These are phyloP conservation scores for Saturnispora mendoncae DNA, from an alignment of 805 yeast species.

Conservation along the genomic window DNA sequence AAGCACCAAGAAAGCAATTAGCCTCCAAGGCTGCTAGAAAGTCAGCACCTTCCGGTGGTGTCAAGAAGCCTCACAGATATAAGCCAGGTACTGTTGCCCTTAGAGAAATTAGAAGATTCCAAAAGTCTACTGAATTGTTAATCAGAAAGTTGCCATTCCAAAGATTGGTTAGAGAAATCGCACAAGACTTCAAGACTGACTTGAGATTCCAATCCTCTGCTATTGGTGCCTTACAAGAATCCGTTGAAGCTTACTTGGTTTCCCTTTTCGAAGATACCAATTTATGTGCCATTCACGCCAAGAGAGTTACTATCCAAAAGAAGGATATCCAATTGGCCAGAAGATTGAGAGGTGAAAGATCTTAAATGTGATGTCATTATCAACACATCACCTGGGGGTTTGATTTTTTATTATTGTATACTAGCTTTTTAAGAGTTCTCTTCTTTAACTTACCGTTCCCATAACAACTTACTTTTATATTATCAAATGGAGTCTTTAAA, in stretches of 20 bases:
- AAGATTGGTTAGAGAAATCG: slow-evolving; percentile 92
- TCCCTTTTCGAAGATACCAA: slow-evolving; percentile 96
- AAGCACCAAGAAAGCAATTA: slow-evolving; percentile 89
- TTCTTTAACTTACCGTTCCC: neutral
- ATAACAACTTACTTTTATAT: neutral
- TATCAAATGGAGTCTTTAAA: neutral
- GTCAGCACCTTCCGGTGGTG: slow-evolving; percentile 92
- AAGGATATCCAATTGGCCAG: slow-evolving; percentile 97
- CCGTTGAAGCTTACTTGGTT: slow-evolving; percentile 96
- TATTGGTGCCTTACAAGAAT: slow-evolving; percentile 95
- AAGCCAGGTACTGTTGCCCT: slow-evolving; percentile 96
- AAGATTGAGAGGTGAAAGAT: slow-evolving; percentile 95
- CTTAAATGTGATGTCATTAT: too few species aligned
- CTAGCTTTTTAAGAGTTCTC: slow-evolving; percentile 16
- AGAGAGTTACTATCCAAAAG: slow-evolving; percentile 98
- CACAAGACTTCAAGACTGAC: slow-evolving; percentile 88
- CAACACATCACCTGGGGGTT: slow-evolving; percentile 5
- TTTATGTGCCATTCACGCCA: slow-evolving; percentile 97
- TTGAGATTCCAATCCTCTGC: slow-evolving; percentile 97
- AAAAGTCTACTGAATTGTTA: slow-evolving; percentile 88
- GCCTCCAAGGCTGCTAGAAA: slow-evolving; percentile 92
- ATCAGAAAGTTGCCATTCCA: slow-evolving; percentile 97
- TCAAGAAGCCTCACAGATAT: slow-evolving; percentile 91
- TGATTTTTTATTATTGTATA: slow-evolving; percentile 15
- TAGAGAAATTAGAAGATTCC: slow-evolving; percentile 96